Base-by-base conservation (phyloP, 176 grass and related monocot species). In the Rhynchospora pubera region DNA sequence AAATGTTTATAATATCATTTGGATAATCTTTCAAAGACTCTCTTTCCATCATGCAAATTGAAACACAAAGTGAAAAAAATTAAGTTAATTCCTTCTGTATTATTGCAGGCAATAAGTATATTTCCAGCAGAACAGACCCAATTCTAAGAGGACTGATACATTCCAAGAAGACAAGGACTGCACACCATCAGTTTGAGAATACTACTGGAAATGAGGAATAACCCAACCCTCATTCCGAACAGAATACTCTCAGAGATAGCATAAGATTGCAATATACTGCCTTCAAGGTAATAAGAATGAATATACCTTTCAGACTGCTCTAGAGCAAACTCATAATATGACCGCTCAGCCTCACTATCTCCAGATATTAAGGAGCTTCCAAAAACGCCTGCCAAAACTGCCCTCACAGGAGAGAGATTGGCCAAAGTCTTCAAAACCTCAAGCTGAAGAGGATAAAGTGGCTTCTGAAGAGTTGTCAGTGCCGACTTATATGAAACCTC, bases 301-400 rank as follows among this genome's bases (percentile, higher is more conserved):
- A 73, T 65, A 85, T 92, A 91, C 94, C 95, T 92, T 80, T 97
- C 95, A 84, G 95, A 97, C 57, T 97, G 90, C 70, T 97, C 95
- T 73, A 97, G 90, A 77, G 92, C 92, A 88, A 94, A 97, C 79
- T 97, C 95, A 83, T 92, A 97, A 85, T 93, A 97, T 68, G 90
- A 89, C 11, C 90, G 88, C 79, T 97, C 92, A 55, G 80, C 87
- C 85, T 97, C 95, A 60, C 57, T 89, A 68, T 91, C 87, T 84
- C 87, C 79, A 73, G 85, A 90, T 85, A 97, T 81, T 75, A 97
- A 90, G 67, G 86, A 89, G 87, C 95, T 97, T 70, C 95, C 95
- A 71, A 97, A 97, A 64, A 92, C 92, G 78, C 92, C 92, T 56
- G 95, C 92, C 78, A 97, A 88, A 92, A 97, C 90, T 83, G 95